Percentiles rank a stretch among this genome's conserved stretches.
Evolutionary conservation across 441 rosid genomes (phyloP).

Genomic region (Jatropha podagrica): DNA sequence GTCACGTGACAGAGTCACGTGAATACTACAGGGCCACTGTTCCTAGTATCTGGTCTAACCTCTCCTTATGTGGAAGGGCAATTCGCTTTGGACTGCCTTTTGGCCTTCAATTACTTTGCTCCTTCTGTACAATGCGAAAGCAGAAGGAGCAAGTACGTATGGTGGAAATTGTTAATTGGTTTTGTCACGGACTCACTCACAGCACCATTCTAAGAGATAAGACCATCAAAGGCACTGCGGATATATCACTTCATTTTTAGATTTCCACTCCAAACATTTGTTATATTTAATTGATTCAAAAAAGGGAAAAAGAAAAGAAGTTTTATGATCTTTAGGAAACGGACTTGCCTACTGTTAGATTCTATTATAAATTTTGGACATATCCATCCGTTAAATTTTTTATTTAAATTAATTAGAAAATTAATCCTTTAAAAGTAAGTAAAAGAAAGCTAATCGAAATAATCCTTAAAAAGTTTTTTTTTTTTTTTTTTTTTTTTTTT

Average conservation of each 20-base stretch:
- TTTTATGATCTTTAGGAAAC: too few species aligned
- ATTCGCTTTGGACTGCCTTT: neutral
- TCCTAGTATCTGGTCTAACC: neutral
- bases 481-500: too few species aligned
- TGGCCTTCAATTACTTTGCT: neutral
- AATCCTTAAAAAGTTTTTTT: too few species aligned
- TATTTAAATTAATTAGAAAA: too few species aligned
- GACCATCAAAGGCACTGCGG: neutral
- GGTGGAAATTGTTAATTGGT: neutral
- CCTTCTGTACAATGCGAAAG: neutral
- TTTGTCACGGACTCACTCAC: neutral
- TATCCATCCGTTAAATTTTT: too few species aligned
- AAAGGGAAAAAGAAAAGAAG: too few species aligned
- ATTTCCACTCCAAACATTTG: neutral
- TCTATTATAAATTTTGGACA: too few species aligned
- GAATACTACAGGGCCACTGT: neutral
- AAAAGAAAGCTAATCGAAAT: too few species aligned
- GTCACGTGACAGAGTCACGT: conserved; percentile 2
- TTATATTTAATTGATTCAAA: neutral
- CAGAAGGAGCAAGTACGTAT: neutral
- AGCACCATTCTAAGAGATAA: neutral
- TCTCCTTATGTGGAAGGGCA: neutral
- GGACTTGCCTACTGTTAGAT: too few species aligned
- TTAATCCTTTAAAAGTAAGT: too few species aligned
- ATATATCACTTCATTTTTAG: neutral